Evolutionary conservation across 2,329 filamentous ascomycete species (phyloP), one percentile per base, ranked within the genome.

Genomic region (Xylaria sp.): DNA sequence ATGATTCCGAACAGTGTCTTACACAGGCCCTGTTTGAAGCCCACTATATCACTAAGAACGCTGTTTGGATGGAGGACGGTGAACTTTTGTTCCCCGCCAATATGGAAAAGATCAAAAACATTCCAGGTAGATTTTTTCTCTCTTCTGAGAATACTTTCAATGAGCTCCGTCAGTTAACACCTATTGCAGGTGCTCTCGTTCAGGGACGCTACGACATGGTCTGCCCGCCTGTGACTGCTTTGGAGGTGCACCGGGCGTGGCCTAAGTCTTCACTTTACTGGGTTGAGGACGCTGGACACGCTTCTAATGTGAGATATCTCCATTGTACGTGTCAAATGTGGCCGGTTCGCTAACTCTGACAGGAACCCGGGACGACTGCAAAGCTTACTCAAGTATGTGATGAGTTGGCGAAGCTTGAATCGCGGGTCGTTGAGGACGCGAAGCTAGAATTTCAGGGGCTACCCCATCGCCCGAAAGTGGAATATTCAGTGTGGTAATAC

Each of bases 191-290:
- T 6, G 57, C 59, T 45, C 66, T 70, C 5, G 63, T 70, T 31
- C 66, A 70, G 27, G 68, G 68, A 22, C 68, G 68, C 10, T 69
- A 70, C n/a, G 68, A 70, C 59, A 15, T 69, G 4, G 5, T 70
- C 7, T 68, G 65, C 15, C 54, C 66, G 10, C 66, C 68, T 20
- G 29, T 31, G 50, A 69, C 66, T 17, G 68, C 68, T 2, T 70
- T 56, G 62, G 54, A 66, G 5, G 53, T 70, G 45, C 59, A 66
- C 39, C 69, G 66, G 63, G 62, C 62, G n/a, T 70, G 68, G 66
- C 58, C 62, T 0, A 70, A 61, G 38, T 61, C 68, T 31, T 57
- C 58, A 11, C 56, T 70, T 1, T 55, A 68, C 39, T 69, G 59
- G 59, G 29, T 70, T 17, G 38, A 22, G 9, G 68, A 68, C 17